Evolutionary conservation across 371 early-diverging fungal genomes (phyloP).

Genomic region (Chytridium lagenaria): DNA sequence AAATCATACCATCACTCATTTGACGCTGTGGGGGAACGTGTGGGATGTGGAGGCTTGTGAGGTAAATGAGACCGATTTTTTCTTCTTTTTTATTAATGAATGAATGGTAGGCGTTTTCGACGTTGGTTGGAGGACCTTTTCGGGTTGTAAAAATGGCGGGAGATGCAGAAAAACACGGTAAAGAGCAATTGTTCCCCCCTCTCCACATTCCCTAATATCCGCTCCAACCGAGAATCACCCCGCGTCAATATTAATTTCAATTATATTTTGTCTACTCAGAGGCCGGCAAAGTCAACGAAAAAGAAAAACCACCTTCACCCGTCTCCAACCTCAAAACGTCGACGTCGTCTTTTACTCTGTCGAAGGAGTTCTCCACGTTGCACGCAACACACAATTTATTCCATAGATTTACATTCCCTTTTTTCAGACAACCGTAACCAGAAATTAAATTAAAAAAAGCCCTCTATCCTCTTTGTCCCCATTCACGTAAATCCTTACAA

Average conservation of each 20-base stretch:
- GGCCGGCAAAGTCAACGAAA: background rate
- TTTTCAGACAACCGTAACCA: background rate
- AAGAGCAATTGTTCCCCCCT: too few relatives aligned
- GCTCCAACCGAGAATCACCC: too few relatives aligned
- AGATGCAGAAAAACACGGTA: background rate
- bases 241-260: background rate
- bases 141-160: conserved; percentile 16
- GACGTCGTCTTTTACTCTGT: conserved; percentile 45
- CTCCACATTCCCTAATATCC: too few relatives aligned
- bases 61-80: conserved; percentile 24
- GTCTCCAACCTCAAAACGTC: conserved; percentile 21
- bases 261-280: background rate
- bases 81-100: background rate
- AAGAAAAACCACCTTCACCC: conserved; percentile 4
- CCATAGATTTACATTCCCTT: background rate
- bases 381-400: conserved; percentile 17
- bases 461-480: background rate
- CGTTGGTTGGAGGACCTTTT: conserved; percentile 47
- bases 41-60: conserved; percentile 53
- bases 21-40: conserved; percentile 55
- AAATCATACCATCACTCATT: conserved; percentile 36
- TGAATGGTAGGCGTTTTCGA: conserved; percentile 39
- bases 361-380: conserved; percentile 37
- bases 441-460: too few relatives aligned
- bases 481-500: background rate